Conservation (phyloP, 805 yeast species). For the Wickerhamomyces bovis region DNA sequence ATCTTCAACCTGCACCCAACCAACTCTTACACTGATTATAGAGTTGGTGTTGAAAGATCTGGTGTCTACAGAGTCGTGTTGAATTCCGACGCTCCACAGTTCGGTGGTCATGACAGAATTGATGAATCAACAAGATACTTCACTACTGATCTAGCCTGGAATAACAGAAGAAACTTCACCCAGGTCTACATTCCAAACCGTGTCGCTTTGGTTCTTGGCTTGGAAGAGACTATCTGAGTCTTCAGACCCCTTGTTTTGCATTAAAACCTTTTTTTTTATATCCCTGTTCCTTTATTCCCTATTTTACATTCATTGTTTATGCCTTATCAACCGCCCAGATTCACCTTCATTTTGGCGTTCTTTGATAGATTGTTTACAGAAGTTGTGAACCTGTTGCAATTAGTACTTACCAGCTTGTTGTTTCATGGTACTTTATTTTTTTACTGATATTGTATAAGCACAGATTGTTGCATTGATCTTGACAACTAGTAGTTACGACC, state of each 20-base stretch:
- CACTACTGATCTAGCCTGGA: conserved; percentile 78
- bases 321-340: neutral
- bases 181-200: conserved; percentile 82
- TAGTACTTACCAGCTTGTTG: too few species aligned
- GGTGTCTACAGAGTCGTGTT: conserved; percentile 74
- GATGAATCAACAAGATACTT: conserved; percentile 51
- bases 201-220: conserved; percentile 56
- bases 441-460: too few species aligned
- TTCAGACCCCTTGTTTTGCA: neutral
- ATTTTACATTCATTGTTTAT: neutral
- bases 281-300: neutral
- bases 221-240: conserved; percentile 7
- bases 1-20: conserved; percentile 89
- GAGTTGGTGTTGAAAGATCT: conserved; percentile 79
- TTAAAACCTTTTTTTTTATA: neutral
- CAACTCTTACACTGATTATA: conserved; percentile 75
- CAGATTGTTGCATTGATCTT: too few species aligned
- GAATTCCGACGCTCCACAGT: conserved; percentile 62
- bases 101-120: conserved; percentile 80
- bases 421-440: too few species aligned
- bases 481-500: too few species aligned
- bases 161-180: conserved; percentile 65
- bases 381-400: too few species aligned
- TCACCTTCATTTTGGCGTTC: neutral
- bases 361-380: too few species aligned